These are phyloP conservation scores for Suhomyces terraborum DNA, from an alignment of 1,139 yeast genomes.

Conservation along the genomic window DNA sequence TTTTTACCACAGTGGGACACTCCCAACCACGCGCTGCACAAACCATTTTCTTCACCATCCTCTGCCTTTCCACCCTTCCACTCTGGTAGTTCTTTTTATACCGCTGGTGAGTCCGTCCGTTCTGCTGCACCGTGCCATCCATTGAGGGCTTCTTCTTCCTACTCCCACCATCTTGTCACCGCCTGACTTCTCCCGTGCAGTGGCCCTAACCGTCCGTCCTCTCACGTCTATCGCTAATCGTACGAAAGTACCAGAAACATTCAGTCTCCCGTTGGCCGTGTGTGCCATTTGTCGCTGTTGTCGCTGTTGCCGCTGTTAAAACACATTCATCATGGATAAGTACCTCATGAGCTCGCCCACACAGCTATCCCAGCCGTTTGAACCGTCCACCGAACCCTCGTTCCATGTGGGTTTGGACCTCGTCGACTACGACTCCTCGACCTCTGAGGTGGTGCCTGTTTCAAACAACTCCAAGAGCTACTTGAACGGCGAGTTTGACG, in stretches of 20 bases:
- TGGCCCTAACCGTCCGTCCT: background rate
- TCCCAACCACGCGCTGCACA: slow-evolving; percentile 11
- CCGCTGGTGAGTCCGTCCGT: slow-evolving; percentile 1
- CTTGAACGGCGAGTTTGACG: slow-evolving; percentile 7
- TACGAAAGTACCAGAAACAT: slow-evolving; percentile 1
- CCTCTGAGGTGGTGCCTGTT: slow-evolving; percentile 28
- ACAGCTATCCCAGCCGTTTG: slow-evolving; percentile 40
- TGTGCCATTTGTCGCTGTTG: slow-evolving; percentile 1
- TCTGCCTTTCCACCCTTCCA: slow-evolving; percentile 3
- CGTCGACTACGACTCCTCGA: slow-evolving; percentile 14
- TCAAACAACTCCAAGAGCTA: slow-evolving; percentile 20
- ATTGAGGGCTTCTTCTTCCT: slow-evolving; percentile 1
- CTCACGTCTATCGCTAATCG: background rate
- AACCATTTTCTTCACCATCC: slow-evolving; percentile 3
- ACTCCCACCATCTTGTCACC: background rate
- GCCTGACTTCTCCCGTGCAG: background rate
- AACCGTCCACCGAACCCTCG: slow-evolving; percentile 20
- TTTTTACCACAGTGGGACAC: slow-evolving; percentile 10
- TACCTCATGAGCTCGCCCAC: slow-evolving; percentile 49
- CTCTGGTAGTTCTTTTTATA: background rate
- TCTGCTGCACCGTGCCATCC: background rate
- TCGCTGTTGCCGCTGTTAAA: background rate
- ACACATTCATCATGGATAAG: slow-evolving; percentile 43
- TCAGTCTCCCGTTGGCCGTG: background rate
- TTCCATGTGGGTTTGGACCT: slow-evolving; percentile 16